Evolutionary conservation across 257 asterid species (phyloP), one percentile per base, ranked within the genome.

Genomic region (Nicotiana sylvestris): DNA sequence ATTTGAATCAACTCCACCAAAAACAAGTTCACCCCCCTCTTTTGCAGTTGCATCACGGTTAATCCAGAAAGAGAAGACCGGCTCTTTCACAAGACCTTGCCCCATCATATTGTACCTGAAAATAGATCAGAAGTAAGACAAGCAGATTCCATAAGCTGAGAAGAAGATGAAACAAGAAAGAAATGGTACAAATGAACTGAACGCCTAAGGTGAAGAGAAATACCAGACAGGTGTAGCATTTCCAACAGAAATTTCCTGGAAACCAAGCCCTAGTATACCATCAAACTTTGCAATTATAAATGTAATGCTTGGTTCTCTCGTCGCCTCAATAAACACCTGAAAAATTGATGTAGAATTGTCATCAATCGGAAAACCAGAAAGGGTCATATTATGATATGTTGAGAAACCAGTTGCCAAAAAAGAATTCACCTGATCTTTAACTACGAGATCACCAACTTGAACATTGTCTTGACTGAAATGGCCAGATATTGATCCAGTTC

Each of bases 181-280:
- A 70, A 72, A 72, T 43, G 37, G 7, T 43, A 72, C 60, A 46
- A 27, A 43, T 76, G 64, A 51, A 76, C 39, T 49, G 62, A n/a
- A 58, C 5, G n/a, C 66, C 62, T 25, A 49, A 6, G 15, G 8
- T 27, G 37, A 27, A 29, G 66, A 43, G 37, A 64, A 74, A 67
- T 91, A 96, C 99, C 99, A 96, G 89, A 96, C 92, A 17, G 99
- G 97, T 55, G 91, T 95, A 69, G 86, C 89, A 87, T 94, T 84
- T 2, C 94, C 98, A 83, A 89, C 97, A 46, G 98, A 85, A 83
- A 94, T 93, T 87, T 96, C 98, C 87, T 91, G 98, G 91, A 96
- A 94, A 64, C 98, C 99, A 60, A 96, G 99, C 66, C 99, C 99
- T 32, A 96, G 88, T 72, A 96, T 89, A 65, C 99, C 99, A 86